Conservation (phyloP, 2,329 filamentous ascomycete genomes). For the Aspergillus terreus region DNA sequence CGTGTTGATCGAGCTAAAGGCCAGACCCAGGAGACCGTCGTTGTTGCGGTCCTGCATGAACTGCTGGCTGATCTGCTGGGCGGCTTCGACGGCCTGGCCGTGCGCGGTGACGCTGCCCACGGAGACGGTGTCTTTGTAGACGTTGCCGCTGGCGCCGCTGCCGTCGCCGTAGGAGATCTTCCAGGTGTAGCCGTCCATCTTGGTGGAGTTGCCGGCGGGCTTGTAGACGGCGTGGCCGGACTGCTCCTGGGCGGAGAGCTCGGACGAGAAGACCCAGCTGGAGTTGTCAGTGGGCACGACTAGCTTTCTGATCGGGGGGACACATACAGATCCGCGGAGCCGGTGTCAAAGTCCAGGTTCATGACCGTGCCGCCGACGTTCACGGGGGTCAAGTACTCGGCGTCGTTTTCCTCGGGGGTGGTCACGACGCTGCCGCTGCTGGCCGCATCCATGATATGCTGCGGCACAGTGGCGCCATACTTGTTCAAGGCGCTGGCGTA, state of each 20-base stretch:
- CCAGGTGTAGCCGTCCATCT: constrained; percentile 53
- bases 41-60: constrained; percentile 52
- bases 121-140: constrained; percentile 63
- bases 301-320: too few species aligned
- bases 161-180: constrained; percentile 63
- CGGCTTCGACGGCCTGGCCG: constrained; percentile 63
- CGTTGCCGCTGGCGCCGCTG: constrained; percentile 58
- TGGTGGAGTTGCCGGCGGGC: constrained; percentile 46
- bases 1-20: constrained; percentile 59
- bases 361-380: constrained; percentile 61
- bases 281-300: constrained; percentile 2
- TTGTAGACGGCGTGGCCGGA: constrained; percentile 58
- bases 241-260: constrained; percentile 50
- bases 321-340: constrained; percentile 61
- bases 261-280: constrained; percentile 64
- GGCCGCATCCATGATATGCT: constrained; percentile 28
- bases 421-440: constrained; percentile 33
- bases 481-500: constrained; percentile 28
- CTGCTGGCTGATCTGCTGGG: constrained; percentile 52
- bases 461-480: constrained; percentile 28
- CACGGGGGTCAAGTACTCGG: constrained; percentile 60
- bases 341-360: constrained; percentile 69
- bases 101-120: constrained; percentile 59
- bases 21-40: constrained; percentile 59
- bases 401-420: constrained; percentile 49